phyloP scores from a whole-genome alignment of 257 asterid species.

The Solanum okadae region DNA sequence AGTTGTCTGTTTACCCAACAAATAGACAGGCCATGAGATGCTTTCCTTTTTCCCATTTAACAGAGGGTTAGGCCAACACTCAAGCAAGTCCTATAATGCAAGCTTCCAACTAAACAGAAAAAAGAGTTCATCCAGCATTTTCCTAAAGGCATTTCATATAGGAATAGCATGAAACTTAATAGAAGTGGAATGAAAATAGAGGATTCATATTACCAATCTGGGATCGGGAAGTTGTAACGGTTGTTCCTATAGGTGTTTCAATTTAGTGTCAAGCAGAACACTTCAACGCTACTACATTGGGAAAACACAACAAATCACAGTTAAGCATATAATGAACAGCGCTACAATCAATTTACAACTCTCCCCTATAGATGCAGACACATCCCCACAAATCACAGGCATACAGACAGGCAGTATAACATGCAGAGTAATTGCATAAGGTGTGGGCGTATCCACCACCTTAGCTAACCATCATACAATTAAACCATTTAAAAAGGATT shows the following conservation, averaged over 20 bases:
- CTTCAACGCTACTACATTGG: not conserved
- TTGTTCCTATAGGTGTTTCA: not conserved
- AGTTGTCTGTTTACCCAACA: not conserved
- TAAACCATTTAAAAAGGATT: not conserved
- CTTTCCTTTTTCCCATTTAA: not conserved
- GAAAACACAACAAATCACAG: not conserved
- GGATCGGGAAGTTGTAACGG: not conserved
- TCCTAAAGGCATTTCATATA: not conserved
- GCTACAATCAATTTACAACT: not conserved
- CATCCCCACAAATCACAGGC: not conserved
- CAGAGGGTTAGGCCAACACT: not conserved
- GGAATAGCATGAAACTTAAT: not conserved
- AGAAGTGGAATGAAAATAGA: not conserved
- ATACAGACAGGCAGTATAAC: not conserved
- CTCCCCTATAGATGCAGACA: not conserved
- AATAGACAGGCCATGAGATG: not conserved
- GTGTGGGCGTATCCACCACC: not conserved
- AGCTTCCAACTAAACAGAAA: not conserved
- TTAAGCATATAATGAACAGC: not conserved
- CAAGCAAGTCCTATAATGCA: not conserved
- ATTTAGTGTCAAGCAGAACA: not conserved
- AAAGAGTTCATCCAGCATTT: not conserved
- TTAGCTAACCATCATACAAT: not conserved
- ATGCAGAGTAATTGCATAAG: not conserved
- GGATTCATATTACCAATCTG: not conserved